phyloP scores from a whole-genome alignment of 805 yeast species.

The Brettanomyces bruxellensis region DNA sequence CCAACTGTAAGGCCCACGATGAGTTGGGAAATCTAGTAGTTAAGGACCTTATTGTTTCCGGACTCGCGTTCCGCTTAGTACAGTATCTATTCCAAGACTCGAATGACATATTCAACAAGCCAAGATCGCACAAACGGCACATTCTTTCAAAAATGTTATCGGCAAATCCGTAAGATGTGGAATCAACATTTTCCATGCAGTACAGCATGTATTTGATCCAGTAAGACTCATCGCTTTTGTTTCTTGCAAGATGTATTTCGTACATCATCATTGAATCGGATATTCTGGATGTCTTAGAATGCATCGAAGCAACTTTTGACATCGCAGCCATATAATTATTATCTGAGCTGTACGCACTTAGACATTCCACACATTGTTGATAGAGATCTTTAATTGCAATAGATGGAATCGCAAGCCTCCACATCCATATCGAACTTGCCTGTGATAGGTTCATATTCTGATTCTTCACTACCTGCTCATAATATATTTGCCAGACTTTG shows the following conservation, averaged over 20 bases:
- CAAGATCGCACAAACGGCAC: too few species aligned
- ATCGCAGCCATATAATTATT: not conserved
- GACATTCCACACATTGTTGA: not conserved
- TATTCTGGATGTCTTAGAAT: not conserved
- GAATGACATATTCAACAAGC: too few species aligned
- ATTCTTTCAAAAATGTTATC: too few species aligned
- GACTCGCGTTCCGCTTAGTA: too few species aligned
- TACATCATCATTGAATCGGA: not conserved
- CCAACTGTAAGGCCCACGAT: too few species aligned
- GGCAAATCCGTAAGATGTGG: too few species aligned
- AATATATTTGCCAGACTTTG: constrained; percentile 1
- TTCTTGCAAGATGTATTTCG: not conserved
- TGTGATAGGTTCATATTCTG: not conserved
- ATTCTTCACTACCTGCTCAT: not conserved
- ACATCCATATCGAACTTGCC: not conserved
- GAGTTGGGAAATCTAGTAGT: too few species aligned
- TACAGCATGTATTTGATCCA: constrained; percentile 1
- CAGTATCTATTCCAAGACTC: too few species aligned
- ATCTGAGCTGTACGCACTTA: not conserved
- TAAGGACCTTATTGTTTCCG: too few species aligned
- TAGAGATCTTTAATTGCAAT: not conserved
- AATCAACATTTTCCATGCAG: not conserved
- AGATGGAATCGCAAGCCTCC: not conserved
- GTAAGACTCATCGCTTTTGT: not conserved
- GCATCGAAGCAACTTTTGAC: not conserved